Conservation (phyloP, 768 basidiomycete genomes). For the Suillus placidus region DNA sequence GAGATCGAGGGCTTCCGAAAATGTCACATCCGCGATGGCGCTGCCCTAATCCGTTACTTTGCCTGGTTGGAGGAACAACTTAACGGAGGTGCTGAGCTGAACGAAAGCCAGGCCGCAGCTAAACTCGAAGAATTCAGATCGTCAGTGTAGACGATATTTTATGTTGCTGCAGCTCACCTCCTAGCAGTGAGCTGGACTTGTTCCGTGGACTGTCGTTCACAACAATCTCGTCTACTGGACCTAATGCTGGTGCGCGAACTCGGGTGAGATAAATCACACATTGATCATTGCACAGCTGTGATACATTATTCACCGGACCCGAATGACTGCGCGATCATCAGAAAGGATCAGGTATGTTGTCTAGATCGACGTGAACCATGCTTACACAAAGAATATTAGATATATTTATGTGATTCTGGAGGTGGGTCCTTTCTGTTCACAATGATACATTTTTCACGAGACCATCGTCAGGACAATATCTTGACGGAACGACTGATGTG, state of each 20-base stretch:
- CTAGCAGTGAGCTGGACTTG: conserved; percentile 64
- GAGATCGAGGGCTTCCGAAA: conserved; percentile 92
- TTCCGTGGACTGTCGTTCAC: conserved; percentile 90
- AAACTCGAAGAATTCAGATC: conserved; percentile 79
- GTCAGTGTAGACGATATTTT: conserved; percentile 47
- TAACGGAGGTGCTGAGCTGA: conserved; percentile 57
- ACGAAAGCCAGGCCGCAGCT: conserved; percentile 80
- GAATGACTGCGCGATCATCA: conserved; percentile 70
- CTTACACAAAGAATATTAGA: conserved; percentile 45
- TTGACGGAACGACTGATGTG: conserved; percentile 95
- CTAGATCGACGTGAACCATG: background rate
- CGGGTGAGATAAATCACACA: background rate
- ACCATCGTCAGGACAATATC: conserved; percentile 63
- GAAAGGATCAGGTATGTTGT: conserved; percentile 63
- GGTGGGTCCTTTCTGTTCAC: conserved; percentile 41
- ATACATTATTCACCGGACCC: conserved; percentile 91
- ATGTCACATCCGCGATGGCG: conserved; percentile 87
- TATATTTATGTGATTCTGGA: conserved; percentile 87
- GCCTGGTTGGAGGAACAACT: conserved; percentile 93
- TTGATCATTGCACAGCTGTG: conserved; percentile 56
- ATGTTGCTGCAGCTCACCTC: conserved; percentile 3
- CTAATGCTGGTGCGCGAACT: conserved; percentile 77
- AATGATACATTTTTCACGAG: background rate
- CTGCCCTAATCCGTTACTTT: conserved; percentile 86
- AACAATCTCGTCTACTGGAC: conserved; percentile 91